Percentiles rank a stretch among this genome's conserved stretches.
These are phyloP conservation scores for Cordyceps javanica DNA, from an alignment of 2,329 filamentous ascomycete species.

Conservation along the genomic window DNA sequence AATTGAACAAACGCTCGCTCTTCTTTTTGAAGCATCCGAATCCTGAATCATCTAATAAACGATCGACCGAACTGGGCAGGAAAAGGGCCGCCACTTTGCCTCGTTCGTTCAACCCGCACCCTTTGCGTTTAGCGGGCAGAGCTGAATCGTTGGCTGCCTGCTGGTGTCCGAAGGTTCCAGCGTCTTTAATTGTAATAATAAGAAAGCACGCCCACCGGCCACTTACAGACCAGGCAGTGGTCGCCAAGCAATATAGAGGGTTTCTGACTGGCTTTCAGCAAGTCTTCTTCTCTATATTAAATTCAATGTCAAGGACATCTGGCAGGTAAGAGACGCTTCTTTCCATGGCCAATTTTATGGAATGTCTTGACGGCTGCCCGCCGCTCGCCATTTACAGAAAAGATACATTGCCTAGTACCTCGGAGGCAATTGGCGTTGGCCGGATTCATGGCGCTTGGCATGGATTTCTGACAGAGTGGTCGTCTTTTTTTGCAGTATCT, in stretches of 20 bases:
- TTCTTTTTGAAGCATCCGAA: neutral
- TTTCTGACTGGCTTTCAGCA: neutral
- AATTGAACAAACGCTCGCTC: neutral
- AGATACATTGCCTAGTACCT: too few species aligned
- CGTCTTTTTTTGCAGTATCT: too few species aligned
- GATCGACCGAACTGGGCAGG: neutral
- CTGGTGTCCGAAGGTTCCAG: too few species aligned
- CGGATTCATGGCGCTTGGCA: too few species aligned
- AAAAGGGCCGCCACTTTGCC: neutral
- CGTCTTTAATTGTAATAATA: too few species aligned
- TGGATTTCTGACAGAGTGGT: too few species aligned
- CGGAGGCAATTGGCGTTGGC: too few species aligned
- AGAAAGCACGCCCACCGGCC: too few species aligned
- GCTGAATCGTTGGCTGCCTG: neutral
- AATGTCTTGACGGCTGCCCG: too few species aligned
- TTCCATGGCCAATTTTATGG: too few species aligned
- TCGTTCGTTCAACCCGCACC: neutral
- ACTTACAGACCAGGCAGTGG: neutral
- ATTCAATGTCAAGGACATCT: neutral
- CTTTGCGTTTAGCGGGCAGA: neutral
- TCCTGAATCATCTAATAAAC: neutral
- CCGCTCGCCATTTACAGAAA: too few species aligned
- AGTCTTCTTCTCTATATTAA: neutral
- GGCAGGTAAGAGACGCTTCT: neutral
- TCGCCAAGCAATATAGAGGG: neutral